A percentile compares a stretch with the other conserved stretches of the same genome.
These are phyloP conservation scores for Nannizzia gypsea DNA, from an alignment of 2,329 filamentous ascomycete species.

Conservation along the genomic window DNA sequence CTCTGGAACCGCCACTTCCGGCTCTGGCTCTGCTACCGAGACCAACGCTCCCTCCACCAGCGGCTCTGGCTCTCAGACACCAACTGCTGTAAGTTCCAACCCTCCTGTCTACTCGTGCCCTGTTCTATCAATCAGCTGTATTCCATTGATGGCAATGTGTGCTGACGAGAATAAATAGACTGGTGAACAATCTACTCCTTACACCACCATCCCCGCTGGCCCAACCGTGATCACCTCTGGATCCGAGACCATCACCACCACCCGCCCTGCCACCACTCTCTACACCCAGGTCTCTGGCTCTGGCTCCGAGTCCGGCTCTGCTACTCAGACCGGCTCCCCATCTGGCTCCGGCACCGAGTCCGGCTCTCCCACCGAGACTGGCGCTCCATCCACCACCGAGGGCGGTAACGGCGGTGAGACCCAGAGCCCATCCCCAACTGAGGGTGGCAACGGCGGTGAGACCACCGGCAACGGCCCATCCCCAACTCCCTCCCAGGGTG, in stretches of 20 bases:
- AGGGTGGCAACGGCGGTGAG: not conserved
- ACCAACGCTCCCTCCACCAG: conserved; percentile 17
- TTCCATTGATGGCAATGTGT: not conserved
- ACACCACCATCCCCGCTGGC: conserved; percentile 6
- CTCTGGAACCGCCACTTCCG: not conserved
- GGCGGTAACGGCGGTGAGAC: conserved; percentile 14
- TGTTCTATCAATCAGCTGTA: no score
- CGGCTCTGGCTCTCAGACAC: conserved; percentile 7
- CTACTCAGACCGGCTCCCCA: not conserved
- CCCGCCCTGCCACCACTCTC: conserved; percentile 19
- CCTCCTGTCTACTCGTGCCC: no score
- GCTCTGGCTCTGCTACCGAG: conserved; percentile 7
- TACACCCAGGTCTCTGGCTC: conserved; percentile 12
- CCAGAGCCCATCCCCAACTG: conserved; percentile 10
- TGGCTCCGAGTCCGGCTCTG: conserved; percentile 11
- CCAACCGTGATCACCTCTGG: conserved; percentile 11
- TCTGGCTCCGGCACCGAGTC: conserved; percentile 6
- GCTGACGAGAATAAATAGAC: no score
- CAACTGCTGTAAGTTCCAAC: not conserved
- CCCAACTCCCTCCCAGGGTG: not conserved
- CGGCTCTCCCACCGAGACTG: conserved; percentile 12
- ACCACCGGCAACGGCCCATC: conserved; percentile 17
- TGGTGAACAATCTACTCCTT: not conserved
- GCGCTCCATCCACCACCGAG: conserved; percentile 16
- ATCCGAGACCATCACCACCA: conserved; percentile 11